These are phyloP conservation scores for Maudiozyma serrabonitensis DNA, from an alignment of 805 yeast species.

Conservation along the genomic window DNA sequence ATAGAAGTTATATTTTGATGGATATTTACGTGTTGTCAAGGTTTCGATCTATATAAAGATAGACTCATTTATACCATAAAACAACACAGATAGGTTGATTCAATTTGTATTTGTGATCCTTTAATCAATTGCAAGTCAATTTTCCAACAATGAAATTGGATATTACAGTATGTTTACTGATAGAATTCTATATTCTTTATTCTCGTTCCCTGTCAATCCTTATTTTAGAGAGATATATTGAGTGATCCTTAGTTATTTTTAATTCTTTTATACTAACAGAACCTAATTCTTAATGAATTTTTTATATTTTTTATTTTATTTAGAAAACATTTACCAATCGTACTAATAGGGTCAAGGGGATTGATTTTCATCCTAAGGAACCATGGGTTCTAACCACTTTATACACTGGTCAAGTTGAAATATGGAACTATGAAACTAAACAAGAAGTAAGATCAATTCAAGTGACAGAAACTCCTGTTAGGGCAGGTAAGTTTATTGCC, in stretches of 20 bases:
- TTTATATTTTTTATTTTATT: background rate
- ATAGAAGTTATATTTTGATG: no score
- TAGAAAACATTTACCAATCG: constrained; percentile 62
- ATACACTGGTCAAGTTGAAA: constrained; percentile 74
- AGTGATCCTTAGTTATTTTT: constrained; percentile 2
- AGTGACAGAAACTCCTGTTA: constrained; percentile 91
- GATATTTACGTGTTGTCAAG: no score
- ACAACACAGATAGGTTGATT: background rate
- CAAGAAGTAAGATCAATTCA: constrained; percentile 80
- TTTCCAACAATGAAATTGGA: constrained; percentile 20
- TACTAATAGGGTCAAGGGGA: constrained; percentile 94
- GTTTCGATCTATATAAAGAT: no score
- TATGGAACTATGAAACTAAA: constrained; percentile 85
- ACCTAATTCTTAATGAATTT: background rate
- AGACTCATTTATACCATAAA: background rate
- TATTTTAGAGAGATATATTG: no score
- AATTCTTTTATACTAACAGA: constrained; percentile 18
- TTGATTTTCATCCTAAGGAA: constrained; percentile 95
- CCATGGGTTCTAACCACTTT: constrained; percentile 94
- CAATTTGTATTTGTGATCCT: background rate
- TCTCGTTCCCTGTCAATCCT: no score
- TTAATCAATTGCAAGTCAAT: background rate
- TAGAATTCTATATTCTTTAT: background rate
- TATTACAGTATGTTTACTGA: constrained; percentile 18
- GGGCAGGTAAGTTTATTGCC: constrained; percentile 91